Base-by-base conservation (phyloP, 2,329 filamentous ascomycete species). In the Chaetoscypha palmicola region DNA sequence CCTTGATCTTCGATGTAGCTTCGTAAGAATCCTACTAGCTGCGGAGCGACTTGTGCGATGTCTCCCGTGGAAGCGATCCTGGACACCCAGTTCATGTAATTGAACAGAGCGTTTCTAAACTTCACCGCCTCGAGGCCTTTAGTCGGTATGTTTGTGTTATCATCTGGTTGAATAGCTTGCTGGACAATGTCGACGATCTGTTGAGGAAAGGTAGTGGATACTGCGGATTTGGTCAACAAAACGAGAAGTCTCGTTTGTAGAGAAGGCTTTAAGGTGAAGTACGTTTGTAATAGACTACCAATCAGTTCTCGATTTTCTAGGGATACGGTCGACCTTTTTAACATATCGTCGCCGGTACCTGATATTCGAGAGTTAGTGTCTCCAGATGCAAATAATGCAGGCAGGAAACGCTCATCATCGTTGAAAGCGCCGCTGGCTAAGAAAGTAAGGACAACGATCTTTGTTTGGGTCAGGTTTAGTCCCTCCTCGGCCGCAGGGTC, bases 51-150 rank as follows among this genome's bases (percentile, higher is more conserved):
- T 7, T 71, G 65, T 42, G 71, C 68, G 11, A 92, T 77, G 39
- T 79, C 73, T 1, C 73, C 66, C 22, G 67, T 56, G 0, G 79
- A 74, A 5, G 83, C 86, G 55, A 88, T 79, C 23, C 83, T 79
- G 8, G 90, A 86, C 9, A 92, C 79, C 78, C 90, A 97, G 40
- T 87, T 86, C 44, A 94, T 77, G 55, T 91, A 94, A 30, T 83
- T 78, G 57, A 97, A 92, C 3, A 95, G 73, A 1, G 90, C 86
- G 35, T 80, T 82, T 52, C 89, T 79, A 8, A 96, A 74, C 61
- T 92, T 94, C 1, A 79, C 76, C 2, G 79, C 79, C 63, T 95
- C 89, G 12, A 62, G 52, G 5, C 61, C 60, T 48, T 59, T 58
- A 1, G 57, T 53, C 16, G 61, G 56, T 35, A 59, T 38, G 39